Base-by-base conservation (phyloP, 2,329 filamentous ascomycete genomes). In the Catunica adiposa region DNA sequence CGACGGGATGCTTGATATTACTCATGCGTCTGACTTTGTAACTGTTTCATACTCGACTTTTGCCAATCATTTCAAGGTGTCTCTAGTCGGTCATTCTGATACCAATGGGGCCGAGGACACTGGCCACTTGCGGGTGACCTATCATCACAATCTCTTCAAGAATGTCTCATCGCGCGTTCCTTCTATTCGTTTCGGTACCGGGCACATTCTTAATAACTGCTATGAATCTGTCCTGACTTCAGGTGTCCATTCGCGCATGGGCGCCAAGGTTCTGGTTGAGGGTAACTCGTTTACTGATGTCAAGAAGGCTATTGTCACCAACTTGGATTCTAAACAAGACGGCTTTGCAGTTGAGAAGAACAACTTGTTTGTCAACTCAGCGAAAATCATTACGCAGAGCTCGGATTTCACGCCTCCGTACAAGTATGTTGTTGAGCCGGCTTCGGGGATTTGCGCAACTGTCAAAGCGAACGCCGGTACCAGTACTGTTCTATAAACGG, bases 141-240 rank as follows among this genome's bases (percentile, higher is more conserved):
- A 79, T 63, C 70, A 72, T 65, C 74, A 80, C 67, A 82, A 82
- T 72, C 71, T 77, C 69, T 82, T 71, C 68, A 61, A 66, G 58
- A 80, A 82, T 66, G 66, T 82, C 59, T 76, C 80, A 68, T 79
- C 75, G 14, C 79, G 79, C 55, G 69, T 68, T 0, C 80, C 80
- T 0, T 76, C 73, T 2, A 64, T 81, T 61, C 76, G 79, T 58
- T 83, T 82, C 65, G 80, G 79, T 4, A 82, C 76, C 5, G 78
- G 71, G 3, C 79, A 83, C 63, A 61, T 70, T 56, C 68, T 65
- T 59, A 66, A 66, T 58, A 62, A 60, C 48, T 75, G 72, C 67
- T 76, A 72, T 65, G 64, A 69, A 61, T 62, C 69, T 57, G 66
- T 72, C n/a, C 60, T 62, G 1, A 64, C 62, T 26, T 69, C 72